Conservation (phyloP, 2,329 filamentous ascomycete species). For the Aspergillus quadrilineatus region DNA sequence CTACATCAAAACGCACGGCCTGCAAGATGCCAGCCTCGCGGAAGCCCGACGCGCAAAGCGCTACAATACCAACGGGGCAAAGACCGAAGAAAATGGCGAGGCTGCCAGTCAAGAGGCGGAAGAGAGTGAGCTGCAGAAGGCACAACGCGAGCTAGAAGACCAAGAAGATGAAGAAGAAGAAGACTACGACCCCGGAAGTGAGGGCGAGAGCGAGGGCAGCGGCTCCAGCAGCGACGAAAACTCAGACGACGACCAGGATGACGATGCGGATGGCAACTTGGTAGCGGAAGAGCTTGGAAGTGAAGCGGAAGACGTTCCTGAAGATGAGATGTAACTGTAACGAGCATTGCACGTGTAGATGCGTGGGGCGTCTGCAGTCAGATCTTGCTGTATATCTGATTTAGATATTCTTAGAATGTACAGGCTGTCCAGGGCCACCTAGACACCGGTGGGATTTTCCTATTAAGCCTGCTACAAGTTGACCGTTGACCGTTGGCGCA, state of each 20-base stretch:
- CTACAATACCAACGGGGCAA: slow-evolving; percentile 51
- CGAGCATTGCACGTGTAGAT: slow-evolving; percentile 6
- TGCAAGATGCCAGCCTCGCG: slow-evolving; percentile 65
- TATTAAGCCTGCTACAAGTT: neutral
- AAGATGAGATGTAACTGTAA: slow-evolving; percentile 26
- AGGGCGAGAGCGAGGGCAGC: slow-evolving; percentile 49
- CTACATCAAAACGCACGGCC: slow-evolving; percentile 60
- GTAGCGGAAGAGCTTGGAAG: slow-evolving; percentile 46
- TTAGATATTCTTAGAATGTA: neutral
- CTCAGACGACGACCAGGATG: slow-evolving; percentile 30
- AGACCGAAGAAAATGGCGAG: slow-evolving; percentile 28
- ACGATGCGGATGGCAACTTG: slow-evolving; percentile 34
- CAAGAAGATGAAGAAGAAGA: slow-evolving; percentile 52
- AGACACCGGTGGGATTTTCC: neutral
- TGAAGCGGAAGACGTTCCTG: slow-evolving; percentile 43
- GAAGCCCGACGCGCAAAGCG: slow-evolving; percentile 60
- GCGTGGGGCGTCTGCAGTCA: neutral
- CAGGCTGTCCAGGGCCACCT: slow-evolving; percentile 25
- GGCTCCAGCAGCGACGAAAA: slow-evolving; percentile 46
- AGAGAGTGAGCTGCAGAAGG: slow-evolving; percentile 59
- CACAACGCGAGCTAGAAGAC: slow-evolving; percentile 54
- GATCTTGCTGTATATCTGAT: neutral
- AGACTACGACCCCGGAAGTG: slow-evolving; percentile 53
- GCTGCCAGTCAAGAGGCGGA: slow-evolving; percentile 39
- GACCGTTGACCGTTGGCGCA: neutral